A percentile compares a stretch with the other conserved stretches of the same genome.
Conservation (phyloP, 257 asterid genomes). For the Gentiana straminea region DNA sequence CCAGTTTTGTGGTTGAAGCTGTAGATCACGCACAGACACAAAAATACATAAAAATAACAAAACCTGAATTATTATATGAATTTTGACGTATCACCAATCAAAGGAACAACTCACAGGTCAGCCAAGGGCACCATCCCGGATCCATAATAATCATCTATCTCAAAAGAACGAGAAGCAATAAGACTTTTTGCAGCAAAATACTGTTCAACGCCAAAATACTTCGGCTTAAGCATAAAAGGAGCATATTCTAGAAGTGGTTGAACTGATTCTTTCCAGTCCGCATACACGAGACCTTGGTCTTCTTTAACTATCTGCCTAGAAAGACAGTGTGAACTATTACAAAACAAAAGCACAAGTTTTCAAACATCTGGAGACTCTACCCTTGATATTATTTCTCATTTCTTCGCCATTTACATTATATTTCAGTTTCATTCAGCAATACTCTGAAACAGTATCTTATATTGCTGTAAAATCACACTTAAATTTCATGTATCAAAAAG, state of each 20-base stretch:
- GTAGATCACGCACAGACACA: constrained; percentile 16
- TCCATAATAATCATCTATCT: constrained; percentile 73
- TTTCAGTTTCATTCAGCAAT: too few species aligned
- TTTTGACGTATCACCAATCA: not conserved
- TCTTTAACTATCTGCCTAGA: constrained; percentile 68
- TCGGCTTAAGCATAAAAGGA: constrained; percentile 37
- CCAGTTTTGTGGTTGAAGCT: constrained; percentile 95
- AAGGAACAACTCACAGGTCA: constrained; percentile 63
- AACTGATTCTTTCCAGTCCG: constrained; percentile 86
- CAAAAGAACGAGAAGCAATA: constrained; percentile 72
- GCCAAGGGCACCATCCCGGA: constrained; percentile 96
- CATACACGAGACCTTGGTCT: constrained; percentile 56
- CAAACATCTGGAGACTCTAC: too few species aligned
- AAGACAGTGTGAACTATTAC: constrained; percentile 3
- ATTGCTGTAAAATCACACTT: too few species aligned
- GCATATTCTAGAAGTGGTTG: constrained; percentile 41
- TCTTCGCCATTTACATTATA: too few species aligned
- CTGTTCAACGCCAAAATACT: constrained; percentile 47
- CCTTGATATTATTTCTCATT: too few species aligned
- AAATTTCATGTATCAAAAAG: too few species aligned
- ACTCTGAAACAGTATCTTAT: too few species aligned
- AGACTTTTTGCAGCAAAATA: constrained; percentile 79
- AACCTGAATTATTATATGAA: not conserved
- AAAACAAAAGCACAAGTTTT: constrained; percentile 1
- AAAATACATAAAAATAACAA: not conserved